phyloP scores from a whole-genome alignment of 2,329 filamentous ascomycete genomes.

The Bipolaris victoriae region DNA sequence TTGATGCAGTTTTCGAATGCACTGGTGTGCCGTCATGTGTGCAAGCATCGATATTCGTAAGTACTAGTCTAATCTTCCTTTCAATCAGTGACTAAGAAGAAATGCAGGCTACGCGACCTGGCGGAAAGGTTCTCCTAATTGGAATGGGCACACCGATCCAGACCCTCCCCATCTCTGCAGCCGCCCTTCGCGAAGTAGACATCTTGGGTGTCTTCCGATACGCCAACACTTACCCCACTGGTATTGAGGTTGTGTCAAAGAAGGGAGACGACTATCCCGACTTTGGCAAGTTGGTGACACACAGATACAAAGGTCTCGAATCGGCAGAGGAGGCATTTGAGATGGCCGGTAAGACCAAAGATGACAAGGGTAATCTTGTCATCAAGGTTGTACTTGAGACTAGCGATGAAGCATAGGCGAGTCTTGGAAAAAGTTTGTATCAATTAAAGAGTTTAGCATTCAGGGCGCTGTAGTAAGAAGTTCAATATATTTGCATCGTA shows the following conservation, averaged over 20 bases:
- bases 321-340: conserved; percentile 70
- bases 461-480: background rate
- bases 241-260: conserved; percentile 65
- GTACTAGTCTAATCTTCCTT: conserved; percentile 16
- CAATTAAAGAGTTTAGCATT: background rate
- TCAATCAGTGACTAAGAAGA: background rate
- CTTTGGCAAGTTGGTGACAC: conserved; percentile 75
- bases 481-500: background rate
- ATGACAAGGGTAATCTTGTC: conserved; percentile 71
- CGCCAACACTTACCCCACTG: conserved; percentile 74
- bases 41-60: conserved; percentile 73
- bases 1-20: conserved; percentile 76
- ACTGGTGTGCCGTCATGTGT: conserved; percentile 77
- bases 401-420: conserved; percentile 38
- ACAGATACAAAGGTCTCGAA: conserved; percentile 70
- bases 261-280: conserved; percentile 61
- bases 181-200: conserved; percentile 76
- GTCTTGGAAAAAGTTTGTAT: conserved; percentile 15
- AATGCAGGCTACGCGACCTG: conserved; percentile 63
- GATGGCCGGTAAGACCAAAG: conserved; percentile 70
- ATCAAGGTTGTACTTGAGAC: conserved; percentile 70
- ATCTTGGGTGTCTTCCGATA: conserved; percentile 81
- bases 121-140: conserved; percentile 76
- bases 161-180: conserved; percentile 73
- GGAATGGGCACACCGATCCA: conserved; percentile 81